Percentiles rank a stretch among this genome's conserved stretches.
Conservation (phyloP, 257 asterid species). For the Hygrophila difformis region DNA sequence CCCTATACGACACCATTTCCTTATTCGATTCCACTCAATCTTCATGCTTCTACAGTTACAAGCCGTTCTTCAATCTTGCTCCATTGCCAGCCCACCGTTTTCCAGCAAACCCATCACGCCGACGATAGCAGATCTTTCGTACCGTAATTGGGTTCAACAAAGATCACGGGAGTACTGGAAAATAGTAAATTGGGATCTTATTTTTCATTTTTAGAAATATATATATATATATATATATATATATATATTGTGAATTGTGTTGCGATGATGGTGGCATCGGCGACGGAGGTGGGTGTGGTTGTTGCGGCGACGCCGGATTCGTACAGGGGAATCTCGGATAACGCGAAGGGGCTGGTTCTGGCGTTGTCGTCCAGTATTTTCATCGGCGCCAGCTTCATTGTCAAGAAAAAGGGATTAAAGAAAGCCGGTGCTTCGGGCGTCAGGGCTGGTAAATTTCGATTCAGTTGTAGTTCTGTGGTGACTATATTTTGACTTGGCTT, state of each 20-base stretch:
- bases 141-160: too few species aligned
- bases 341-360: slow-evolving; percentile 64
- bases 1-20: too few species aligned
- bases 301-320: slow-evolving; percentile 32
- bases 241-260: neutral
- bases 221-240: too few species aligned
- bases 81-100: slow-evolving; percentile 18
- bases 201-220: neutral
- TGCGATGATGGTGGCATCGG: slow-evolving; percentile 29
- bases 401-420: slow-evolving; percentile 83
- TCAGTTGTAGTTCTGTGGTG: slow-evolving; percentile 3
- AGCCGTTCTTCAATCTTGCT: too few species aligned
- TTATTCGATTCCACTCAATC: too few species aligned
- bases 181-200: too few species aligned
- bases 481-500: neutral
- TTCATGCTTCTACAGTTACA: too few species aligned
- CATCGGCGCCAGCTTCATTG: slow-evolving; percentile 88
- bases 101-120: too few species aligned
- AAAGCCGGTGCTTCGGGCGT: slow-evolving; percentile 81
- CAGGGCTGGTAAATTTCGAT: slow-evolving; percentile 53
- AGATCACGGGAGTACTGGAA: too few species aligned
- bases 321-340: slow-evolving; percentile 73
- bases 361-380: slow-evolving; percentile 79
- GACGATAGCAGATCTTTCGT: too few species aligned
- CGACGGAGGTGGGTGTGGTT: slow-evolving; percentile 31